Evolutionary conservation across 2,329 filamentous ascomycete species (phyloP), one percentile per base, ranked within the genome.

Genomic region (Penicillium thymicola): DNA sequence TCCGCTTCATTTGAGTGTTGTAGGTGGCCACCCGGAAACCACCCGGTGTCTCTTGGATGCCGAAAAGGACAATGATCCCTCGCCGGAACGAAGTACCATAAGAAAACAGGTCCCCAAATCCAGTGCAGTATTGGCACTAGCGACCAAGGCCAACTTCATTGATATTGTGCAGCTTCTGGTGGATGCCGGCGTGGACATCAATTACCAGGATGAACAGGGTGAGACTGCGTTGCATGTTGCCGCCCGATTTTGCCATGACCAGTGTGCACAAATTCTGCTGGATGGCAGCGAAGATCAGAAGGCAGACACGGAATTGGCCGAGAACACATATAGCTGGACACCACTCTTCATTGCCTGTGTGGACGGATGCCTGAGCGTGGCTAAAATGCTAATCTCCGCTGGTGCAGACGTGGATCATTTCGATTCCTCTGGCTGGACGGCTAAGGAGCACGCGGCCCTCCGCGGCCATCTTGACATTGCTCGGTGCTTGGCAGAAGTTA

Each of bases 161-260:
- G 81, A 83, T 51, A 97, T 97, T 59, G 91, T 97, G 34, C 84
- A 88, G 67, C 85, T 97, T 69, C 80, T 99, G 11, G 91, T 97
- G 2, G 86, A 95, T 62, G 92, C 92, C 2, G 92, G 90, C 2
- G 89, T 97, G 5, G 89, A 97, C 68, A 87, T 97, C 67, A 97
- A 99, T 70, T 95, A 92, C 79, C 90, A 90, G 68, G 92, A 97
- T 70, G 86, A 89, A 60, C 87, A 88, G 51, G 92, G 92, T 16
- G 94, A 99, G 75, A 95, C 92, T 10, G 92, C 93, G 3, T 78
- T 99, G 38, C 94, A 97, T 71, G 83, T 97, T 65, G 94, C 94
- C 47, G 92, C 94, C 54, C 87, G 92, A 43, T 94, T 93, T 67
- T 92, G 92, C 16, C 89, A 96, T 68, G 82, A 84, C 16, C 83